Conservation (phyloP, 495 filamentous ascomycete genomes). For the Neohortaea acidophila region DNA sequence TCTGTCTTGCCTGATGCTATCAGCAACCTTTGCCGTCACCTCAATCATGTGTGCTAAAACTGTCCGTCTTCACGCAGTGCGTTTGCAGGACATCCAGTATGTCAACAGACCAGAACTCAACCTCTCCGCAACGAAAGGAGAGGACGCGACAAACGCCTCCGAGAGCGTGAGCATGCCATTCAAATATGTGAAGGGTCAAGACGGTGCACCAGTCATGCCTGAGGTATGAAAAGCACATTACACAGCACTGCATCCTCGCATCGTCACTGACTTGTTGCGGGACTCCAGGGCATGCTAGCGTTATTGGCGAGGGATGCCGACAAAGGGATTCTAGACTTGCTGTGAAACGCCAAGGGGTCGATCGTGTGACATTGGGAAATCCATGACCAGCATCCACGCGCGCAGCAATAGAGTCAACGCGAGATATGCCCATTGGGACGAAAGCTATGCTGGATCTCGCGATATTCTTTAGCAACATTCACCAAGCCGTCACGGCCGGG, state of each 20-base stretch:
- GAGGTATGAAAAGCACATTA: no score
- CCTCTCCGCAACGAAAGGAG: conserved; percentile 28
- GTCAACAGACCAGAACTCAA: conserved; percentile 75
- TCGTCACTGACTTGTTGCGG: neutral
- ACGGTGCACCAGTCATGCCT: conserved; percentile 79
- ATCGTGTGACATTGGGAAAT: neutral
- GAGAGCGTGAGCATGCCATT: conserved; percentile 96
- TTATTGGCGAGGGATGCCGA: conserved; percentile 89
- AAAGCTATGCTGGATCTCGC: no score
- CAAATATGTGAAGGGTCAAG: conserved; percentile 65
- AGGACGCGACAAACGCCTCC: conserved; percentile 37
- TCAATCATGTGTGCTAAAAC: neutral
- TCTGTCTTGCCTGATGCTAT: neutral
- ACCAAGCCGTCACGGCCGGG: no score
- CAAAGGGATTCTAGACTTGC: conserved; percentile 74
- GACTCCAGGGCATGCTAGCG: conserved; percentile 70
- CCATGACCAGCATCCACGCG: no score
- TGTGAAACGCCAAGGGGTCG: conserved; percentile 34
- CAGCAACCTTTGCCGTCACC: no score
- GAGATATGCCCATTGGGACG: no score
- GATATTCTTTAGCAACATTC: no score
- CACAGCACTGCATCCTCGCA: conserved; percentile 1
- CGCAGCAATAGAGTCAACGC: no score
- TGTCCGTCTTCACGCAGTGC: conserved; percentile 35
- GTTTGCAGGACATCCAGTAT: conserved; percentile 61